A percentile compares a stretch with the other conserved stretches of the same genome.
Conservation (phyloP, 2,329 filamentous ascomycete genomes). For the Aschersonia sp. region DNA sequence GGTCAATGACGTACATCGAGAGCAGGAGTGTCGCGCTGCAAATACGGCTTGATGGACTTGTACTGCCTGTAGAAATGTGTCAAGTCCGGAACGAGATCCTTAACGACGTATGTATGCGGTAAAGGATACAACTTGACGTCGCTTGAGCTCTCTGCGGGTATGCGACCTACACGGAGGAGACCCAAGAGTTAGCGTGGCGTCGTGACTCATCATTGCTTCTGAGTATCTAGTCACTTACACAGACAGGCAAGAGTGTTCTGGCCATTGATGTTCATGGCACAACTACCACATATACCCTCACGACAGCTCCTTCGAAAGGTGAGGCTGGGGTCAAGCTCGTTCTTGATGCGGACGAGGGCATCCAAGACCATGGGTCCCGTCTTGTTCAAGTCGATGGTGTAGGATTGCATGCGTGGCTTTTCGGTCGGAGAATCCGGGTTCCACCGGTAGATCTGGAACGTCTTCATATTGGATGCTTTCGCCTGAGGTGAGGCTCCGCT, state of each 20-base stretch:
- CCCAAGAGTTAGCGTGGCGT: not conserved
- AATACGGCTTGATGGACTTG: slow-evolving; percentile 98
- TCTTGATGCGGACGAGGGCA: slow-evolving; percentile 96
- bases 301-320: slow-evolving; percentile 93
- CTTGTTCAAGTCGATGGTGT: slow-evolving; percentile 95
- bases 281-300: slow-evolving; percentile 97
- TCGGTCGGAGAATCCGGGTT: slow-evolving; percentile 82
- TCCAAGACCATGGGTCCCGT: slow-evolving; percentile 98
- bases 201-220: not conserved
- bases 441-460: slow-evolving; percentile 98
- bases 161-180: slow-evolving; percentile 53
- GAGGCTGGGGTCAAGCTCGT: slow-evolving; percentile 90
- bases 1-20: slow-evolving; percentile 52
- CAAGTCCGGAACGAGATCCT: slow-evolving; percentile 94
- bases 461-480: slow-evolving; percentile 63
- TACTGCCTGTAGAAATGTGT: slow-evolving; percentile 99
- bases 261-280: slow-evolving; percentile 99
- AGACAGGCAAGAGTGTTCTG: slow-evolving; percentile 95
- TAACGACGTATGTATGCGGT: slow-evolving; percentile 97
- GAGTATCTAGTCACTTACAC: slow-evolving; percentile 47
- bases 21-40: slow-evolving; percentile 76
- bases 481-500: slow-evolving; percentile 47
- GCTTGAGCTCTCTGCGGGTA: slow-evolving; percentile 65
- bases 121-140: slow-evolving; percentile 95
- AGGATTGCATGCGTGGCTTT: slow-evolving; percentile 93